phyloP scores from a whole-genome alignment of 106 monocot genomes.

The Apostasia ramifera region DNA sequence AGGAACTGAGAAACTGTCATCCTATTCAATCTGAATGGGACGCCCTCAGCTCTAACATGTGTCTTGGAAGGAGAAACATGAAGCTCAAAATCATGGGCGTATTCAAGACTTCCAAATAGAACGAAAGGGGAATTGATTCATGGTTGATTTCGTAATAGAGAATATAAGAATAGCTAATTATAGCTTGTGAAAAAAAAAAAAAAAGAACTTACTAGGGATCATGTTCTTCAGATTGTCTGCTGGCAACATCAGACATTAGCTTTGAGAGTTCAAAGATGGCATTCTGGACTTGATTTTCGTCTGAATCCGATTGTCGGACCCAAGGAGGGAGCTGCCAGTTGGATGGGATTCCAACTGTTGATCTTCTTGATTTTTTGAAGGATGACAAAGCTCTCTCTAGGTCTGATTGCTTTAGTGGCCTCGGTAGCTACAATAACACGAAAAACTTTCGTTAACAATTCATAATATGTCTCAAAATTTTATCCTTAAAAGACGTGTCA shows the following conservation, averaged over 20 bases:
- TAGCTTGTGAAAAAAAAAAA: too few species aligned
- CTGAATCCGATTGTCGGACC: neutral
- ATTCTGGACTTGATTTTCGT: conserved; percentile 11
- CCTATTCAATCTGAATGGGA: conserved; percentile 1
- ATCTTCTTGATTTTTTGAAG: conserved; percentile 6
- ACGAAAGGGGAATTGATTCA: neutral
- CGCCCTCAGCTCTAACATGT: neutral
- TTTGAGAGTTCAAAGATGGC: conserved; percentile 14
- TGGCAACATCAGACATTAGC: conserved; percentile 8
- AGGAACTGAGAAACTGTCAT: neutral
- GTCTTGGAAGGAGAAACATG: neutral
- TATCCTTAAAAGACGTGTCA: too few species aligned
- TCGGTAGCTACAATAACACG: conserved; percentile 2
- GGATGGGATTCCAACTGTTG: neutral
- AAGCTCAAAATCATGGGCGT: neutral
- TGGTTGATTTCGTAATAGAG: neutral
- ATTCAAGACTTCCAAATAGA: neutral
- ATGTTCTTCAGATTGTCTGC: neutral
- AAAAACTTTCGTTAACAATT: neutral
- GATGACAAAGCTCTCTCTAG: conserved; percentile 17
- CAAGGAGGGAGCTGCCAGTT: conserved; percentile 6
- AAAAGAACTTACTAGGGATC: neutral
- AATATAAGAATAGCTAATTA: too few species aligned
- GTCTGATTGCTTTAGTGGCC: conserved; percentile 15
- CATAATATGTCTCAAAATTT: neutral